A percentile compares a stretch with the other conserved stretches of the same genome.
Conservation (phyloP, 768 basidiomycete genomes). For the Terana coerulea region DNA sequence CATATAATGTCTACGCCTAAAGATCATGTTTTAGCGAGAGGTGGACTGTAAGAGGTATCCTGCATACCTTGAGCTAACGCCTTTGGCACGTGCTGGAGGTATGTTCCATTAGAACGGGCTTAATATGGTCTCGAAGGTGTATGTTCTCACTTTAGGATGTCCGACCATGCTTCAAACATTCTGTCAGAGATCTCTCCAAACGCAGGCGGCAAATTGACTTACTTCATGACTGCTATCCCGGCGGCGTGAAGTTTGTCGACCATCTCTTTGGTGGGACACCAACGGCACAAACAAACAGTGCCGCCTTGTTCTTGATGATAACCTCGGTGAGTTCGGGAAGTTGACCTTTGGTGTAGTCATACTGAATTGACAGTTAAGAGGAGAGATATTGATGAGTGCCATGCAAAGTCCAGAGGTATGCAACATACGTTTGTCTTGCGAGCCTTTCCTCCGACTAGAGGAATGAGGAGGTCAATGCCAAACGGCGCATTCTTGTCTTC, state of each 20-base stretch:
- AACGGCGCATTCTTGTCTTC: conserved; percentile 76
- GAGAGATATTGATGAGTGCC: neutral
- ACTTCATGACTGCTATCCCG: conserved; percentile 86
- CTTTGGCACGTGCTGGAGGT: conserved; percentile 73
- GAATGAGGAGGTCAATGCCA: conserved; percentile 84
- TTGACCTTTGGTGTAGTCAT: conserved; percentile 83
- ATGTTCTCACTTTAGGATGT: too few species aligned
- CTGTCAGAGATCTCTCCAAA: too few species aligned
- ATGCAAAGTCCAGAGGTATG: conserved; percentile 27
- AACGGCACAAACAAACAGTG: conserved; percentile 84
- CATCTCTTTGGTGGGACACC: conserved; percentile 76
- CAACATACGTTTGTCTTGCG: conserved; percentile 76
- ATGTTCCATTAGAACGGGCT: too few species aligned
- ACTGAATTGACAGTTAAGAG: conserved; percentile 37
- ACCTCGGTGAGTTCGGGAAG: conserved; percentile 77
- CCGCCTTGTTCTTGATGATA: conserved; percentile 81
- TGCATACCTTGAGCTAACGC: conserved; percentile 64
- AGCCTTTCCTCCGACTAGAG: conserved; percentile 78
- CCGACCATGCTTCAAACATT: conserved; percentile 63
- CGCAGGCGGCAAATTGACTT: conserved; percentile 29
- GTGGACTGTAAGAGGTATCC: too few species aligned
- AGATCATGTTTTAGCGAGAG: too few species aligned
- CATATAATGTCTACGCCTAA: conserved; percentile 87
- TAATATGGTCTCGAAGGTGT: too few species aligned
- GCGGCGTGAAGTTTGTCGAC: conserved; percentile 78